A percentile compares a stretch with the other conserved stretches of the same genome.
phyloP scores from a whole-genome alignment of 1,284 basidiomycete species.

The Cutaneotrichosporon cyanovorans region DNA sequence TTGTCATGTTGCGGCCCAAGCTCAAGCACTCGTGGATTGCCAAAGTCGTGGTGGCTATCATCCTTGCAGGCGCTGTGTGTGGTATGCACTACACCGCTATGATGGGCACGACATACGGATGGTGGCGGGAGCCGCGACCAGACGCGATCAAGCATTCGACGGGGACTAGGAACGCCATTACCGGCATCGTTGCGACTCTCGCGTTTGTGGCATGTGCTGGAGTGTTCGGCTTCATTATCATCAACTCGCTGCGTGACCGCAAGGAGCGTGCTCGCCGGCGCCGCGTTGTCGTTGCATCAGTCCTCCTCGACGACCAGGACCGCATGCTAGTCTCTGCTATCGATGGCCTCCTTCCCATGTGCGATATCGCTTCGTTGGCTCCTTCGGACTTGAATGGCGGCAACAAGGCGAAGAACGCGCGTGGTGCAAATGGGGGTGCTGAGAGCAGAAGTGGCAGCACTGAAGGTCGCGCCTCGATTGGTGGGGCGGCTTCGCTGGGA shows the following conservation, averaged over 20 bases:
- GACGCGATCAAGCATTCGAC: slow-evolving; percentile 17
- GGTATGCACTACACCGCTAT: slow-evolving; percentile 45
- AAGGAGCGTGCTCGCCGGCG: slow-evolving; percentile 41
- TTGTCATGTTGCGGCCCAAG: slow-evolving; percentile 49
- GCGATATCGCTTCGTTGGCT: slow-evolving; percentile 41
- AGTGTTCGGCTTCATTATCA: slow-evolving; percentile 41
- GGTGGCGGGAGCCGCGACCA: slow-evolving; percentile 23
- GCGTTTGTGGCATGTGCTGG: slow-evolving; percentile 46
- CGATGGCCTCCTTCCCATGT: slow-evolving; percentile 47
- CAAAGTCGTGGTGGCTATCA: slow-evolving; percentile 43
- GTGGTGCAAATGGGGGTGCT: neutral
- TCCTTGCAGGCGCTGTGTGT: slow-evolving; percentile 45
- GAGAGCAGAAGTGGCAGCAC: slow-evolving; percentile 6
- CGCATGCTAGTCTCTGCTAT: slow-evolving; percentile 46
- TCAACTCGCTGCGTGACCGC: slow-evolving; percentile 38
- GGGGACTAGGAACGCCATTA: slow-evolving; percentile 41
- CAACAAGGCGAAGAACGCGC: neutral
- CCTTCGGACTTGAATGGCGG: no score
- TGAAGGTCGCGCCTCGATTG: no score
- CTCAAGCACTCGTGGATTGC: slow-evolving; percentile 47
- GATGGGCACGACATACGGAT: slow-evolving; percentile 41
- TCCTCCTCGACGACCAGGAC: slow-evolving; percentile 45
- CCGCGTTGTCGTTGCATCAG: slow-evolving; percentile 46
- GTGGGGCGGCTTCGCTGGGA: slow-evolving; percentile 34
- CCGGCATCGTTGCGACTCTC: slow-evolving; percentile 45